These are phyloP conservation scores for Scolecobasidium constrictum DNA, from an alignment of 2,329 filamentous ascomycete genomes.

Conservation along the genomic window DNA sequence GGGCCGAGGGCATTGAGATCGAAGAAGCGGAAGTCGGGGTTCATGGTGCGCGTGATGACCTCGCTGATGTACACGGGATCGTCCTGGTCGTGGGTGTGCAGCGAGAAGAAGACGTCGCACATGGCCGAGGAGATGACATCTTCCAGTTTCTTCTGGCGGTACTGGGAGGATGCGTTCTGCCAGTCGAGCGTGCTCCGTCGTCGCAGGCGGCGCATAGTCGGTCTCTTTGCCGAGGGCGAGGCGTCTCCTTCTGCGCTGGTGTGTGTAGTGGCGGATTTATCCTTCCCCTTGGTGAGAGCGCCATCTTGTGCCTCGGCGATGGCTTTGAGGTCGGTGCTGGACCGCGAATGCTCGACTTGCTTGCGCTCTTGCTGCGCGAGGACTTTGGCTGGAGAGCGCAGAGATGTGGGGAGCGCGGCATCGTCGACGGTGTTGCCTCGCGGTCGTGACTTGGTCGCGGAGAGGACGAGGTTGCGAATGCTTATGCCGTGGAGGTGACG, in stretches of 20 bases:
- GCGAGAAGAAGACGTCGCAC: constrained; percentile 80
- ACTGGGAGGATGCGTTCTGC: constrained; percentile 46
- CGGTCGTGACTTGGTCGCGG: constrained; percentile 33
- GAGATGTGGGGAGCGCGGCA: constrained; percentile 56
- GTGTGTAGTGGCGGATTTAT: constrained; percentile 10
- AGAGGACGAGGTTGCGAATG: constrained; percentile 73
- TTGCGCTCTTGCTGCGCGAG: constrained; percentile 39
- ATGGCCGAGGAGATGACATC: constrained; percentile 59
- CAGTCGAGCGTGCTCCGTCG: constrained; percentile 53
- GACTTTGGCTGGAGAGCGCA: constrained; percentile 58
- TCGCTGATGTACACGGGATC: constrained; percentile 90
- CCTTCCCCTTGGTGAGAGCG: constrained; percentile 3
- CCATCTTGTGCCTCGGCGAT: constrained; percentile 21
- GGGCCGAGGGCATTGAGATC: constrained; percentile 57
- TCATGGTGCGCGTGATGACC: constrained; percentile 66
- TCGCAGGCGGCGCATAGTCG: constrained; percentile 32
- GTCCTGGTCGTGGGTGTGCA: constrained; percentile 47
- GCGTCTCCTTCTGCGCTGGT: constrained; percentile 17
- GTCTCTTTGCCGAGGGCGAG: constrained; percentile 14
- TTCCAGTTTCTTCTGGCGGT: constrained; percentile 65
- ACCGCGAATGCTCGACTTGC: constrained; percentile 46
- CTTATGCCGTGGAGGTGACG: constrained; percentile 81
- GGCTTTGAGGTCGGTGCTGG: constrained; percentile 41
- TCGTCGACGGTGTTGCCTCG: constrained; percentile 61
- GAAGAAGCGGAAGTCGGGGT: constrained; percentile 82